Base-by-base conservation (phyloP, 345 rosid species). In the Eucalyptus regnans region DNA sequence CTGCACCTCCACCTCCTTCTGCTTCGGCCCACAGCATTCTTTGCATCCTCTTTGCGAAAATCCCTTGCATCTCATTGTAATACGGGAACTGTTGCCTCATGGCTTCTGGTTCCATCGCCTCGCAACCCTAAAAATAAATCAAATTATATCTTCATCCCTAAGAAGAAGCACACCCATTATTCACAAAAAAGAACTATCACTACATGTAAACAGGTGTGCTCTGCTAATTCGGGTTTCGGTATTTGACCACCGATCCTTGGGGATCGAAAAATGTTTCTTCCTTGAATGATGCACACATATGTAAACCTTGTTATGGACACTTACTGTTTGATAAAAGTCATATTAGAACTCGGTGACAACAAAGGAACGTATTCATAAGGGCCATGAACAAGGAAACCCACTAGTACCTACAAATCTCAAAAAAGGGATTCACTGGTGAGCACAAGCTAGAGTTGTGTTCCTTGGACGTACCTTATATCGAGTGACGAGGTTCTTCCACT, bases 401-500 rank as follows among this genome's bases (percentile, higher is more conserved):
- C 68, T 29, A 62, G 68, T 12, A 6, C 68, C 68, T 29, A 27
- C 68, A 43, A 76, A 41, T 76, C 84, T 76, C 15, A 4, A 4
- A 22, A 76, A 22, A 76, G 48, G 84, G 29, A 76, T 76, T 76
- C 84, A 22, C 43, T 33, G 41, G 46, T 7, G 81, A 71, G 81
- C 13, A 16, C 81, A 37, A 71, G 81, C 46, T 48, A 49, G 22
- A 50, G 31, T 5, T 23, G 54, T 0, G 25, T 52, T 52, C 29
- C 31, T 44, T 50, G 44, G 18, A 89, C 85, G 41, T 90, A 97
- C 99, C 99, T 97, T 98, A 88, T 95, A 97, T 87, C 99, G 97
- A 60, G 99, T 98, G 86, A 97, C 97, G 64, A 98, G 98, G 91
- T 98, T 98, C 89, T 98, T 98, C 99, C 99, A 98, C 93, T 98